phyloP scores from a whole-genome alignment of 768 basidiomycete genomes.

The Kwoniella pini region DNA sequence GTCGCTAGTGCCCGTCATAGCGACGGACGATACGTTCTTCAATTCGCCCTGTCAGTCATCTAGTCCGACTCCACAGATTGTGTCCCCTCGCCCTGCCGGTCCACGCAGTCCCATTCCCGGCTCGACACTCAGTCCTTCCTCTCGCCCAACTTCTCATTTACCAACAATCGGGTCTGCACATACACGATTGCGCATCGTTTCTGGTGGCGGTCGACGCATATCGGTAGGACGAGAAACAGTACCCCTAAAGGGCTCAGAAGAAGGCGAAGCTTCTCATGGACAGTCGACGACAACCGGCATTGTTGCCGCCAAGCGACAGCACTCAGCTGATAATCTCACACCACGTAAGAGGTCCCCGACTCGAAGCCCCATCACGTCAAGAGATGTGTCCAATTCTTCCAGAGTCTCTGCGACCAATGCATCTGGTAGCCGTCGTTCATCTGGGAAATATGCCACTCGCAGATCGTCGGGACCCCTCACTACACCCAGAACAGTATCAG shows the following conservation, averaged over 20 bases:
- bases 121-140: neutral
- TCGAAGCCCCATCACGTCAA: conserved; percentile 29
- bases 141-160: neutral
- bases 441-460: conserved; percentile 3
- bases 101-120: conserved; percentile 22
- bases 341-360: conserved; percentile 48
- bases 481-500: conserved; percentile 14
- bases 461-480: conserved; percentile 18
- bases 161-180: conserved; percentile 27
- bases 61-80: conserved; percentile 9
- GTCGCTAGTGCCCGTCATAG: neutral
- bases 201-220: conserved; percentile 41
- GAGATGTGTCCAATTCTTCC: conserved; percentile 1
- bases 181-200: conserved; percentile 43
- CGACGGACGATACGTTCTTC: conserved; percentile 5
- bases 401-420: conserved; percentile 8
- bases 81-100: conserved; percentile 26
- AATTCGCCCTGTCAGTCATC: conserved; percentile 13
- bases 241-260: conserved; percentile 32
- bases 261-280: conserved; percentile 11
- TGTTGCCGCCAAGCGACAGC: conserved; percentile 39
- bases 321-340: conserved; percentile 47
- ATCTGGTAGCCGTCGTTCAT: conserved; percentile 8
- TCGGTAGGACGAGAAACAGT: conserved; percentile 45
- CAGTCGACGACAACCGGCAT: conserved; percentile 12